These are phyloP conservation scores for Alternaria infectoria DNA, from an alignment of 2,329 filamentous ascomycete species.

Conservation along the genomic window DNA sequence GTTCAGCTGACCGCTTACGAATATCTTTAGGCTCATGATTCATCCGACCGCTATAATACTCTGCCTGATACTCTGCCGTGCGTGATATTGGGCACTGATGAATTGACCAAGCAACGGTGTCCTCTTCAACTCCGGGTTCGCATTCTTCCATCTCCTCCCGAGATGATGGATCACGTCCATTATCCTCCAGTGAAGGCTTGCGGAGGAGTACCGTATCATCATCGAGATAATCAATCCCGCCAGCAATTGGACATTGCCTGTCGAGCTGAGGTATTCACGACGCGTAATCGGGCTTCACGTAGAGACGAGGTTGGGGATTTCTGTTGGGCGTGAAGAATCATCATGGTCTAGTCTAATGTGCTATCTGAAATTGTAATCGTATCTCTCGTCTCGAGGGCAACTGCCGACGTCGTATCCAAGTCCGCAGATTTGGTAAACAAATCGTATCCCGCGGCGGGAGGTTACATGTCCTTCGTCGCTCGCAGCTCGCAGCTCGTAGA, in stretches of 20 bases:
- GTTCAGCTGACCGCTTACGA: conserved; percentile 1
- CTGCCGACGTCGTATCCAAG: not conserved
- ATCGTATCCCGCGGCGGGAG: not conserved
- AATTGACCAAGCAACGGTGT: not conserved
- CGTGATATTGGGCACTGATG: not conserved
- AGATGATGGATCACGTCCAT: not conserved
- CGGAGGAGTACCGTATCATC: not conserved
- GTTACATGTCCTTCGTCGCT: not conserved
- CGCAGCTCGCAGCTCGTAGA: not conserved
- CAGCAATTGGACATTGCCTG: not conserved
- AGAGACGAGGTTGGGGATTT: not conserved
- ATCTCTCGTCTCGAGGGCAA: not conserved
- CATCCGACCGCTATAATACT: not conserved
- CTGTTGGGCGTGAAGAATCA: not conserved
- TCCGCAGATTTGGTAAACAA: not conserved
- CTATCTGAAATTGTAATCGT: not conserved
- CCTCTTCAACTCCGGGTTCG: not conserved
- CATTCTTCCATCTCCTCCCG: not conserved
- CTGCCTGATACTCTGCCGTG: not conserved
- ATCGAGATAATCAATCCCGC: not conserved
- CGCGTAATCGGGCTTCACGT: not conserved
- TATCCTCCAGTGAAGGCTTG: not conserved
- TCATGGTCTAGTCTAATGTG: not conserved
- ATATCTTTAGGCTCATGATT: not conserved
- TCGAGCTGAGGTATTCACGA: not conserved